A percentile compares a stretch with the other conserved stretches of the same genome.
phyloP scores from a whole-genome alignment of 306 rosid species.

The Astragalus glycyphyllos region DNA sequence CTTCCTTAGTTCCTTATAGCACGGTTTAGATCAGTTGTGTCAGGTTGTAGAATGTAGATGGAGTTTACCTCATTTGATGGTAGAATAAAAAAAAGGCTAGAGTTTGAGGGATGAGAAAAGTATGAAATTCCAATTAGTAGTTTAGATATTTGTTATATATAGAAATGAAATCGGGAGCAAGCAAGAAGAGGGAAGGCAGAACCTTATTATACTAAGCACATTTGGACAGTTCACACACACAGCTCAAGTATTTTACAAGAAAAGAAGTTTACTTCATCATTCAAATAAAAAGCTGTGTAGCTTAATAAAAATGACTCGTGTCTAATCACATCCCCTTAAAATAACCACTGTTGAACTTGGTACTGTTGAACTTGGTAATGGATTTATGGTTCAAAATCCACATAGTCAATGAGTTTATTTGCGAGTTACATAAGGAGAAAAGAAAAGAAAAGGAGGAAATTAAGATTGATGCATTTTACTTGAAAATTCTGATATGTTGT shows the following conservation, averaged over 20 bases:
- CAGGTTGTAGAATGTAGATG: constrained; percentile 11
- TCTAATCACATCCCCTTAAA: constrained; percentile 1
- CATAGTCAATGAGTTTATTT: constrained; percentile 1
- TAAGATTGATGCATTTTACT: neutral
- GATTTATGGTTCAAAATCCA: constrained; percentile 1
- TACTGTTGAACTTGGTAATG: neutral
- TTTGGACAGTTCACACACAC: neutral
- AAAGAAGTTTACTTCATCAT: neutral
- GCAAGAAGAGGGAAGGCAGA: constrained; percentile 4
- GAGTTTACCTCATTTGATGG: neutral
- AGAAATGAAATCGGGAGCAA: neutral
- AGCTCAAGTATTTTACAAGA: neutral
- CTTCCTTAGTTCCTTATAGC: constrained; percentile 7
- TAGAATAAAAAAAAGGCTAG: neutral
- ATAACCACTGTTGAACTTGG: neutral
- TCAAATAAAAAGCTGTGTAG: neutral
- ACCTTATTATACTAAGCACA: neutral
- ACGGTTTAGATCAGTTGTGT: constrained; percentile 4
- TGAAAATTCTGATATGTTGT: too few relatives aligned
- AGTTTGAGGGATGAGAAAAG: constrained; percentile 26
- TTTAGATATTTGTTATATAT: neutral
- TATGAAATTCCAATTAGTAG: constrained; percentile 1
- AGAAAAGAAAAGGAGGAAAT: neutral
- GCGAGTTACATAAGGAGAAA: neutral
- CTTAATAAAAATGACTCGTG: neutral